Conservation (phyloP, 345 rosid species). For the Bruguiera sexangula region DNA sequence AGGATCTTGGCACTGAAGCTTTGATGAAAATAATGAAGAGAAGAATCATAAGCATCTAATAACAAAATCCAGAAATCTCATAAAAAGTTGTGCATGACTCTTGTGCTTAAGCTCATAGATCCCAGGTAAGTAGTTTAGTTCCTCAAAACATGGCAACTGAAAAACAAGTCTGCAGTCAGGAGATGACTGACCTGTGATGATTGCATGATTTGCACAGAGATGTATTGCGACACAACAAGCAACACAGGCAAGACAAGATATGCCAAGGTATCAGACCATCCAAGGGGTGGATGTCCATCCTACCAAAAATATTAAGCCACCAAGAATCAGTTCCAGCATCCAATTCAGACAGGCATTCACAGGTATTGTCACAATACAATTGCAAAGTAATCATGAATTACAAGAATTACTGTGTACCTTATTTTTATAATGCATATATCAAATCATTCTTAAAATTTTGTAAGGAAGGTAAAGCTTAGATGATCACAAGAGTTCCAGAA, state of each 20-base stretch:
- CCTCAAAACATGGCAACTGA: slow-evolving; percentile 1
- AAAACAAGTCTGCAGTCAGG: background rate
- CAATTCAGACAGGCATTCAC: background rate
- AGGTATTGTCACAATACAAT: background rate
- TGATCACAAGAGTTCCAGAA: background rate
- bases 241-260: slow-evolving; percentile 84
- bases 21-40: background rate
- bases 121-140: background rate
- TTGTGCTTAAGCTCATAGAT: background rate
- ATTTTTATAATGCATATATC: too few species aligned
- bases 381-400: too few species aligned
- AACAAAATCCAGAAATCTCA: background rate
- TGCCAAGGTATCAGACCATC: slow-evolving; percentile 88
- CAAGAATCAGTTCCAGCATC: background rate
- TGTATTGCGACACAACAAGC: slow-evolving; percentile 67
- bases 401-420: too few species aligned
- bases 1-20: background rate
- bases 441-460: background rate
- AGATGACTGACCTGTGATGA: slow-evolving; percentile 63
- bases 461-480: background rate
- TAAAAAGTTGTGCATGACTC: background rate
- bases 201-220: slow-evolving; percentile 89
- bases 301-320: slow-evolving; percentile 26
- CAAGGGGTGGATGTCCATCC: slow-evolving; percentile 99
- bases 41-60: background rate